Evolutionary conservation across 176 grass and related monocot genomes (phyloP).

Genomic region (Zea mays): Zm-B73-REFERENCE-NAM-5.0 NC_050104.1:162066001-162066500

Average conservation of each 20-base stretch:
- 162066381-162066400: conserved; percentile 23
- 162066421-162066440: conserved; percentile 8
- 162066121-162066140: conserved; percentile 55
- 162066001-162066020: conserved; percentile 41
- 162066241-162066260: conserved; percentile 39
- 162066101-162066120: conserved; percentile 10
- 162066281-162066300: conserved; percentile 39
- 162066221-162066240: conserved; percentile 88
- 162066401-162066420: not conserved
- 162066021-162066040: conserved; percentile 28
- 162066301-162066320: not conserved
- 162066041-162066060: conserved; percentile 32
- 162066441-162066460: conserved; percentile 39
- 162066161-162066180: conserved; percentile 55
- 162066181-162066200: conserved; percentile 98
- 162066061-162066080: conserved; percentile 17
- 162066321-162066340: not conserved
- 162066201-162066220: conserved; percentile 92
- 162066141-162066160: not conserved
- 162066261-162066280: not conserved
- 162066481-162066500: conserved; percentile 31
- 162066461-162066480: conserved; percentile 21
- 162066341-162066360: not conserved
- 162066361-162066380: conserved; percentile 14
- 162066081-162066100: conserved; percentile 8